These are phyloP conservation scores for Thalassiosira profunda DNA, from an alignment of 108 stramenopile species.

Conservation along the genomic window DNA sequence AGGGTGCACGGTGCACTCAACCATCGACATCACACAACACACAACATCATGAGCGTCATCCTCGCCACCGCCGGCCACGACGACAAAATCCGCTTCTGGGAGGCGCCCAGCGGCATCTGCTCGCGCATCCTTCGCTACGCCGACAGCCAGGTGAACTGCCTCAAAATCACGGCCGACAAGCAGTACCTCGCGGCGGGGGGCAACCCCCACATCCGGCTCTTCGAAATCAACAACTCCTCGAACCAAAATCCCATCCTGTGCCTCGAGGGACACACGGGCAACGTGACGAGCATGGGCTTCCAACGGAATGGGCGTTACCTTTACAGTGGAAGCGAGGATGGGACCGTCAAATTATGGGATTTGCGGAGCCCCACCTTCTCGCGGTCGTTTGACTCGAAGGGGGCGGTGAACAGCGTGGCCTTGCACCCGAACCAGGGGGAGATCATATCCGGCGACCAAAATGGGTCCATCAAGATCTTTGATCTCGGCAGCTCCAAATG, in stretches of 20 bases:
- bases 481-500: slow-evolving; percentile 77
- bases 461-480: slow-evolving; percentile 90
- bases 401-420: slow-evolving; percentile 94
- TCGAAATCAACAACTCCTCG: slow-evolving; percentile 76
- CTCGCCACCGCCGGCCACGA: slow-evolving; percentile 98
- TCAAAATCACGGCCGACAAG: slow-evolving; percentile 98
- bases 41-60: slow-evolving; percentile 92
- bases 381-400: slow-evolving; percentile 89
- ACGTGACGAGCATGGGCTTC: slow-evolving; percentile 97
- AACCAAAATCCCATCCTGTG: slow-evolving; percentile 76
- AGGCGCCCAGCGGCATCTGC: slow-evolving; percentile 94
- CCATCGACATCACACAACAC: too few species aligned
- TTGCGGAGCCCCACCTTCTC: slow-evolving; percentile 87
- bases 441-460: slow-evolving; percentile 93
- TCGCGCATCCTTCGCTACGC: slow-evolving; percentile 89
- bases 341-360: slow-evolving; percentile 95
- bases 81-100: slow-evolving; percentile 99
- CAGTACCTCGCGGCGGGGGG: slow-evolving; percentile 95
- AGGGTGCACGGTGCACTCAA: too few species aligned
- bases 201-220: slow-evolving; percentile 94
- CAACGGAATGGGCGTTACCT: slow-evolving; percentile 95
- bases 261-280: slow-evolving; percentile 87
- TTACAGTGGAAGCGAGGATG: slow-evolving; percentile 88
- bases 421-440: slow-evolving; percentile 95
- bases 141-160: slow-evolving; percentile 95